Base-by-base conservation (phyloP, 2,329 filamentous ascomycete species). In the Aspergillus amoenus region DNA sequence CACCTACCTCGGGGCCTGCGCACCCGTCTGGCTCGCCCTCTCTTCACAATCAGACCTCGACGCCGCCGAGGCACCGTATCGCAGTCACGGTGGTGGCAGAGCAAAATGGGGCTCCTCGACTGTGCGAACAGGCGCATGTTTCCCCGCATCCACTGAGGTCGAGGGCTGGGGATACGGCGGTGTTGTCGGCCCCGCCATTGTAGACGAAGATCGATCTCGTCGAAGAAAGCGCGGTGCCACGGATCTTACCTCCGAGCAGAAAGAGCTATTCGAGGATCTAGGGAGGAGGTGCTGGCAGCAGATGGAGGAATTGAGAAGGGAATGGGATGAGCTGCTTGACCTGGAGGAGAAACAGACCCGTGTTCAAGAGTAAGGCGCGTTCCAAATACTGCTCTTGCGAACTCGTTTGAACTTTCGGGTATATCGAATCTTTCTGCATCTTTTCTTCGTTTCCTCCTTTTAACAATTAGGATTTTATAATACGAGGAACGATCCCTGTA, bases 41-140 rank as follows among this genome's bases (percentile, higher is more conserved):
- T 82, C 88, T 18, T 78, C 85, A 7, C 82, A 88, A 51, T 64
- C 69, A 4, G 67, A 66, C 5, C 65, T 79, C 13, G 71, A 76
- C 43, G 67, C 61, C 24, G 73, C 73, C 8, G 74, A 77, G 27
- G 63, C 64, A 4, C 67, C 68, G 57, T 82, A 83, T 15, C 79
- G 80, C 18, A 79, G 93, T 13, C 84, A 90, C 50, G 79, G 73
- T 2, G 81, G 79, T 44, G 82, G 81, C 60, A 86, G 79, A 70
- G 82, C 74, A 50, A 97, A 97, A 77, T 97, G 93, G 93, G 93
- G 93, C 3, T 89, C 88, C 30, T 83, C 85, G n/a, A 83, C 82
- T 8, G 82, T 88, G 62, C 72, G 82, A 11, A 72, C 76, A 54
- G 86, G 88, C 0, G 76, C 80, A 18, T 82, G 84, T 58, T 78